These are phyloP conservation scores for Asterochloris sp. DNA, from an alignment of 139 green algal genomes.

Conservation along the genomic window DNA sequence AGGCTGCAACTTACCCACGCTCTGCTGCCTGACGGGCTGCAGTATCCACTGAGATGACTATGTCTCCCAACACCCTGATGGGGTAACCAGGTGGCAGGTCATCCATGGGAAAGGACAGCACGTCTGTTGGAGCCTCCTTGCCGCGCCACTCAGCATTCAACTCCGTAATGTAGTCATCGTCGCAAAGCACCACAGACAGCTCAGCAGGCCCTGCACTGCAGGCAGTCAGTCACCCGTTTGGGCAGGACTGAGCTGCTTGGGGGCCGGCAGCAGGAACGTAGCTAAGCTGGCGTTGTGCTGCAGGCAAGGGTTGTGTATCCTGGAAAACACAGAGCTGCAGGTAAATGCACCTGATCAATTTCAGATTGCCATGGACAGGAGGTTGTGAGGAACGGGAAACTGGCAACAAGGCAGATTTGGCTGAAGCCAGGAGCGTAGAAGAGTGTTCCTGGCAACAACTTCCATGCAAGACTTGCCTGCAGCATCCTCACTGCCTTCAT, in stretches of 20 bases:
- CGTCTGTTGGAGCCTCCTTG: conserved; percentile 82
- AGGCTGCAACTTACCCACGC: conserved; percentile 38
- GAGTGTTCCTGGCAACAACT: neutral
- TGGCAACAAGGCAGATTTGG: neutral
- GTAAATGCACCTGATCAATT: neutral
- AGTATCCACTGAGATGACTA: conserved; percentile 94
- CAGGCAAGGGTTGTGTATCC: neutral
- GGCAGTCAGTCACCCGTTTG: neutral
- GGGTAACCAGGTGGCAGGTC: conserved; percentile 34
- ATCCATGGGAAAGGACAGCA: conserved; percentile 89
- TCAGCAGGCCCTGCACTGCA: conserved; percentile 39
- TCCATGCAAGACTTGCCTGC: neutral
- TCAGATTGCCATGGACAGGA: neutral
- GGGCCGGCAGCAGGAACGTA: neutral
- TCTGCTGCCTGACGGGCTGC: conserved; percentile 81
- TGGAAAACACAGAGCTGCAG: neutral
- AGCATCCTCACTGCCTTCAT: neutral
- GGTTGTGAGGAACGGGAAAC: neutral
- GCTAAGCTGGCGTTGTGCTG: neutral
- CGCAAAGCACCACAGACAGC: conserved; percentile 83
- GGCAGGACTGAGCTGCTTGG: neutral
- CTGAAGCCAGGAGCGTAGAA: neutral
- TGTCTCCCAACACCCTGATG: conserved; percentile 74
- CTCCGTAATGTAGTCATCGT: conserved; percentile 75
- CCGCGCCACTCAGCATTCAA: conserved; percentile 79